Conservation (phyloP, 1,284 basidiomycete genomes). For the Phellopilus nigrolimitatus region DNA sequence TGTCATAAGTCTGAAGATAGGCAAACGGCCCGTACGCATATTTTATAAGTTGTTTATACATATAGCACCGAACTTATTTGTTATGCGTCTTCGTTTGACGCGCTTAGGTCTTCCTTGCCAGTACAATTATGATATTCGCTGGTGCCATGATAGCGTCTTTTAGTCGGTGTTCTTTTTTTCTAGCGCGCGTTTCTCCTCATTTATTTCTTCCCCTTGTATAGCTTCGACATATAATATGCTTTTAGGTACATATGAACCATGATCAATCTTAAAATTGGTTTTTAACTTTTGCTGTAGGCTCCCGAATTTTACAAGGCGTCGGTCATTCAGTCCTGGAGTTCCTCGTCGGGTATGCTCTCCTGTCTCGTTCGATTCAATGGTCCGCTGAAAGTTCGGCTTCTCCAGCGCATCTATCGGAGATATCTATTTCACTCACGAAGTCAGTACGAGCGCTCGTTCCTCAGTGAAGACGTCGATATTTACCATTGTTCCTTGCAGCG, state of each 20-base stretch:
- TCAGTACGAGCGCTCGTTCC: constrained; percentile 4
- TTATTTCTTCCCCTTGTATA: constrained; percentile 13
- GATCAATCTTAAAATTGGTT: not conserved
- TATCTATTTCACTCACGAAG: constrained; percentile 25
- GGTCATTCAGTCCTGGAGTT: constrained; percentile 31
- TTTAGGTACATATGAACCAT: too few species aligned
- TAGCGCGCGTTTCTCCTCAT: not conserved
- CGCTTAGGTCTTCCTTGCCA: constrained; percentile 19
- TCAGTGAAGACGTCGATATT: not conserved
- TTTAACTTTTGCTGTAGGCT: constrained; percentile 4
- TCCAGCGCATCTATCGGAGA: constrained; percentile 22
- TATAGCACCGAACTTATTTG: too few species aligned
- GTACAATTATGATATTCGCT: constrained; percentile 22
- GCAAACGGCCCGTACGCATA: constrained; percentile 17
- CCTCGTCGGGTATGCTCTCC: constrained; percentile 24
- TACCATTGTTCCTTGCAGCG: constrained; percentile 10
- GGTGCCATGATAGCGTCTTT: constrained; percentile 22
- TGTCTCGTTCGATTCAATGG: constrained; percentile 8
- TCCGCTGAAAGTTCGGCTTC: not conserved
- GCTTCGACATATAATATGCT: constrained; percentile 22
- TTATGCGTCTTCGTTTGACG: not conserved
- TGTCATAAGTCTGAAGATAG: constrained; percentile 19
- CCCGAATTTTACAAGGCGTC: constrained; percentile 30
- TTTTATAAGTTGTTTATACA: not conserved
- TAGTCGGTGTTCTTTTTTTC: constrained; percentile 6